Conservation (phyloP, 768 basidiomycete genomes). For the Terana coerulea region DNA sequence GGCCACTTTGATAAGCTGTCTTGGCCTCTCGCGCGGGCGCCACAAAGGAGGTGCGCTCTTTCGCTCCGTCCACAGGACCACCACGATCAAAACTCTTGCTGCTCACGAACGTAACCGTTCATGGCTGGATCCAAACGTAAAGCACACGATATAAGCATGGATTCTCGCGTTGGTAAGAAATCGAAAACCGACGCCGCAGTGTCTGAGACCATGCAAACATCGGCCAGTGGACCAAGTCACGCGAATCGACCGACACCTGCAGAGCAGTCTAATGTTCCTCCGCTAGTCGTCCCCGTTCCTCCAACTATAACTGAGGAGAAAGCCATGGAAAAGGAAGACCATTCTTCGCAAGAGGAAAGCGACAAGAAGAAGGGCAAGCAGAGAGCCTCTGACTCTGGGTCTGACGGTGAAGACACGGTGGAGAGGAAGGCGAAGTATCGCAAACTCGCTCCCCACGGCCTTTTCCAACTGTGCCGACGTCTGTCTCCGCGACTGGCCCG, state of each 20-base stretch:
- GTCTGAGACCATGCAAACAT: too few relatives aligned
- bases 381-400: not conserved
- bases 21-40: too few relatives aligned
- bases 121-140: too few relatives aligned
- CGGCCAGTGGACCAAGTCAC: not conserved
- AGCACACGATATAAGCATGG: not conserved
- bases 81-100: too few relatives aligned
- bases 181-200: not conserved
- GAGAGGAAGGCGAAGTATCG: conserved; percentile 43
- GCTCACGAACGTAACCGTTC: too few relatives aligned
- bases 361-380: conserved; percentile 11
- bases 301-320: not conserved
- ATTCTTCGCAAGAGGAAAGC: not conserved
- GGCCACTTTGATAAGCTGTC: too few relatives aligned
- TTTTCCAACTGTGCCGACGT: conserved; percentile 68
- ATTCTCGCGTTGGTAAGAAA: not conserved
- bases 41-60: too few relatives aligned
- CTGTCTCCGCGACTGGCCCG: conserved; percentile 79
- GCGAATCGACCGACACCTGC: not conserved
- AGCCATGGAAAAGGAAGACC: too few relatives aligned
- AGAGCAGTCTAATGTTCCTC: not conserved
- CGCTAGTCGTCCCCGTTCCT: not conserved
- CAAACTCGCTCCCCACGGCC: conserved; percentile 74
- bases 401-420: not conserved
- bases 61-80: too few relatives aligned